phyloP scores from a whole-genome alignment of 1,284 basidiomycete species.

The Trichosporon sp. region DNA sequence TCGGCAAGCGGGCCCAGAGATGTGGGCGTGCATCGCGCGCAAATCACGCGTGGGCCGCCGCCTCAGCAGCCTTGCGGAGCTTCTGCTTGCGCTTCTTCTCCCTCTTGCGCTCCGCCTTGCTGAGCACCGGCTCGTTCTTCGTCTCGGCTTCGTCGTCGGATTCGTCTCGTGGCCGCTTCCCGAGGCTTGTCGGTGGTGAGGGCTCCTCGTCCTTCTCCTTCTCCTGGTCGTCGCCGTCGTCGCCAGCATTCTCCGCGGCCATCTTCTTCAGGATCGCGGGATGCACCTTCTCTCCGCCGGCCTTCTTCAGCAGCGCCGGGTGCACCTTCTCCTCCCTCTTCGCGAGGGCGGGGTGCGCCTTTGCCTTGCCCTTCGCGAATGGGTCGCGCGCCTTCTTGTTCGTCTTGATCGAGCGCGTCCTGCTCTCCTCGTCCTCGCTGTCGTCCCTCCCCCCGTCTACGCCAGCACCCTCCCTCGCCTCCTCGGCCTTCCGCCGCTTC shows the following conservation, averaged over 20 bases:
- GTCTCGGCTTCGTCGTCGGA: slow-evolving; percentile 4
- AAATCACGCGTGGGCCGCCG: neutral
- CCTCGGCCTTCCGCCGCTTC: slow-evolving; percentile 10
- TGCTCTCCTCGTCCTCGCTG: slow-evolving; percentile 7
- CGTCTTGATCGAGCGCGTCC: slow-evolving; percentile 12
- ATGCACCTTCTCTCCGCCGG: neutral
- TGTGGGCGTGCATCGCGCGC: neutral
- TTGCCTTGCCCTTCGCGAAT: slow-evolving; percentile 23
- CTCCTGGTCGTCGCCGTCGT: neutral
- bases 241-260: neutral
- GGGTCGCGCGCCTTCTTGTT: slow-evolving; percentile 19
- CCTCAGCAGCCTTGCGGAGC: slow-evolving; percentile 22
- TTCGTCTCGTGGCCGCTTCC: slow-evolving; percentile 5
- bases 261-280: neutral
- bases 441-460: slow-evolving; percentile 6
- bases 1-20: too few species aligned
- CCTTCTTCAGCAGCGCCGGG: too few species aligned
- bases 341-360: neutral
- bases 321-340: neutral
- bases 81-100: slow-evolving; percentile 22
- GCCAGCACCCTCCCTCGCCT: slow-evolving; percentile 15
- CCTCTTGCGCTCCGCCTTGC: slow-evolving; percentile 23
- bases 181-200: neutral
- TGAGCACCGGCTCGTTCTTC: slow-evolving; percentile 3
- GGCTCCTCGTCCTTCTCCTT: neutral